These are phyloP conservation scores for Calycina marina DNA, from an alignment of 2,329 filamentous ascomycete species.

Conservation along the genomic window DNA sequence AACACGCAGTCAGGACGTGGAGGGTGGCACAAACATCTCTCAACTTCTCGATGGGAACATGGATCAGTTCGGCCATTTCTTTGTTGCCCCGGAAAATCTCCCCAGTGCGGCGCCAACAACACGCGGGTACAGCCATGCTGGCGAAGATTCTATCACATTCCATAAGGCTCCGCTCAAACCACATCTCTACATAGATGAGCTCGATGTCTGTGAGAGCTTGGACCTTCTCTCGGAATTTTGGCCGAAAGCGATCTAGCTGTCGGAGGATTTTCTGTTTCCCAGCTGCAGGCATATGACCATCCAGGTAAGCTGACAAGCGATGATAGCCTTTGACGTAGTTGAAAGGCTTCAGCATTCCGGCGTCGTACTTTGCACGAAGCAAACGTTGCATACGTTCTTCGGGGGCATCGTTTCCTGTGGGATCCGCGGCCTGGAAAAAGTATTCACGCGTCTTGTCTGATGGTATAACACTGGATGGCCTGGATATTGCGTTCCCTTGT, in stretches of 20 bases:
- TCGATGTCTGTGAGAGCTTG: constrained; percentile 87
- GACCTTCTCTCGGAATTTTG: constrained; percentile 91
- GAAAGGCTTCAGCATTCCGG: constrained; percentile 86
- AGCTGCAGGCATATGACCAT: constrained; percentile 65
- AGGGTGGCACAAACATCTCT: constrained; percentile 56
- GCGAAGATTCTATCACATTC: constrained; percentile 98
- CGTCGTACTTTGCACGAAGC: constrained; percentile 89
- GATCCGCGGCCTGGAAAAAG: constrained; percentile 93
- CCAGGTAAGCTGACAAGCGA: constrained; percentile 79
- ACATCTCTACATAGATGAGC: constrained; percentile 92
- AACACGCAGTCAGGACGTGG: not conserved
- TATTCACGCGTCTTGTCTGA: constrained; percentile 62
- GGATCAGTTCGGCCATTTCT: constrained; percentile 94
- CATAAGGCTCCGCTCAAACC: constrained; percentile 94
- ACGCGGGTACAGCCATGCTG: constrained; percentile 96
- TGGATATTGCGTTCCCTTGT: constrained; percentile 36
- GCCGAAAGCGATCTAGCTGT: constrained; percentile 83
- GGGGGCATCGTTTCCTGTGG: constrained; percentile 70
- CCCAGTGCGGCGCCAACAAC: constrained; percentile 90
- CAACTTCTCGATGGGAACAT: constrained; percentile 78
- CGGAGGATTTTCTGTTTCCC: constrained; percentile 85
- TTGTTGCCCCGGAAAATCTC: constrained; percentile 97
- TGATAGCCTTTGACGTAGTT: constrained; percentile 98
- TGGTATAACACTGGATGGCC: constrained; percentile 45
- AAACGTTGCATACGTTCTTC: constrained; percentile 94